phyloP scores from a whole-genome alignment of 164 flowering plant genomes.

The Stephania japonica region DNA sequence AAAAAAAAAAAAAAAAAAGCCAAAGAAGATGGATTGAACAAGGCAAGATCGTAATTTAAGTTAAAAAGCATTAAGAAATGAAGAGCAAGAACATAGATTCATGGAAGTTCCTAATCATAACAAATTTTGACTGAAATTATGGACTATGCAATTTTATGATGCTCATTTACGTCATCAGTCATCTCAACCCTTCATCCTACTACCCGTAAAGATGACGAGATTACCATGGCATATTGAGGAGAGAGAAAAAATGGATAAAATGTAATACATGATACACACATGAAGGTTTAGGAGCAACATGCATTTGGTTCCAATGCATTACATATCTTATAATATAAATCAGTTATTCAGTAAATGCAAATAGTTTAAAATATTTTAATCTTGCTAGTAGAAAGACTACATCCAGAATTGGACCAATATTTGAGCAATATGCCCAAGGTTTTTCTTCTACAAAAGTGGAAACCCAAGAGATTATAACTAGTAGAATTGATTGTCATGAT shows the following conservation, averaged over 20 bases:
- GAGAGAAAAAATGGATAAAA: not conserved
- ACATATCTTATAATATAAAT: no score
- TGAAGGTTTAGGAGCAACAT: not conserved
- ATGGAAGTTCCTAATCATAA: not conserved
- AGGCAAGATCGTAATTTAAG: not conserved
- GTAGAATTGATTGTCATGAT: no score
- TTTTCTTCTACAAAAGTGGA: no score
- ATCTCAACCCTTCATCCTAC: not conserved
- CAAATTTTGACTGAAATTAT: not conserved
- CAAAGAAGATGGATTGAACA: conserved; percentile 5
- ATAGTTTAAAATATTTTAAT: no score
- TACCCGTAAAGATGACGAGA: not conserved
- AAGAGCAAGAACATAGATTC: not conserved
- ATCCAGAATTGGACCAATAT: no score
- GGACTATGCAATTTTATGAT: not conserved
- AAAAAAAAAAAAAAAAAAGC: no score
- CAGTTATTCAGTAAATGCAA: no score
- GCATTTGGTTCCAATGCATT: not conserved
- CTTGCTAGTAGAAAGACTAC: no score
- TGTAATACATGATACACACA: not conserved
- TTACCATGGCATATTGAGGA: not conserved
- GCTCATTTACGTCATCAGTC: no score
- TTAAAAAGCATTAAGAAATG: not conserved
- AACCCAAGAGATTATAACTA: no score
- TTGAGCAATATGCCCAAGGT: no score